Percentiles rank a stretch among this genome's conserved stretches.
phyloP scores from a whole-genome alignment of 257 asterid species.

The Penstemon newberryi region DNA sequence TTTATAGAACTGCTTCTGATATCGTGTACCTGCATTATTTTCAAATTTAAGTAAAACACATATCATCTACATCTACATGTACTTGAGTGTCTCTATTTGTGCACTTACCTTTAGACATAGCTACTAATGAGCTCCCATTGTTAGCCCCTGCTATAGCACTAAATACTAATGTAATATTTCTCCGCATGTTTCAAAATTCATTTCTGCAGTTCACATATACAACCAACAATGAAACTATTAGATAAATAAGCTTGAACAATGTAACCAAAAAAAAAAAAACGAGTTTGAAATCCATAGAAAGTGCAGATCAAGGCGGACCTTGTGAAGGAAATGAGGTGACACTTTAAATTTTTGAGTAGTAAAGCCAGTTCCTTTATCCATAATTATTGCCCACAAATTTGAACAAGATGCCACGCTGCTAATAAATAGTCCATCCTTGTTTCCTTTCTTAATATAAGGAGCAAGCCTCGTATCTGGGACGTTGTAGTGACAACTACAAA shows the following conservation, averaged over 20 bases:
- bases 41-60: background rate
- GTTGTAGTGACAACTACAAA: conserved; percentile 75
- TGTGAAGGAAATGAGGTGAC: conserved; percentile 65
- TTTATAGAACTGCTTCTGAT: conserved; percentile 64
- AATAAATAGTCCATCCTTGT: conserved; percentile 63
- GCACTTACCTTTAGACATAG: conserved; percentile 68
- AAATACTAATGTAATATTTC: conserved; percentile 45
- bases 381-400: conserved; percentile 70
- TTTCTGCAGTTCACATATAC: conserved; percentile 38
- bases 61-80: background rate
- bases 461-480: conserved; percentile 80
- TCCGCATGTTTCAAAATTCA: conserved; percentile 82
- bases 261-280: background rate
- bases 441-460: conserved; percentile 77
- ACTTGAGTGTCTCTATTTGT: background rate
- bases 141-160: conserved; percentile 65
- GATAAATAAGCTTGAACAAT: background rate
- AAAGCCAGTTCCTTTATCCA: conserved; percentile 80
- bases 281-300: background rate
- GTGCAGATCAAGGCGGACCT: conserved; percentile 35
- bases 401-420: conserved; percentile 67
- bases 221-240: no score
- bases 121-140: conserved; percentile 62
- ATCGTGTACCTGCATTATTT: conserved; percentile 50
- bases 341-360: conserved; percentile 59